Percentiles rank a stretch among this genome's conserved stretches.
phyloP scores from a whole-genome alignment of 1,284 basidiomycete genomes.

The Blastosporella zonata region DNA sequence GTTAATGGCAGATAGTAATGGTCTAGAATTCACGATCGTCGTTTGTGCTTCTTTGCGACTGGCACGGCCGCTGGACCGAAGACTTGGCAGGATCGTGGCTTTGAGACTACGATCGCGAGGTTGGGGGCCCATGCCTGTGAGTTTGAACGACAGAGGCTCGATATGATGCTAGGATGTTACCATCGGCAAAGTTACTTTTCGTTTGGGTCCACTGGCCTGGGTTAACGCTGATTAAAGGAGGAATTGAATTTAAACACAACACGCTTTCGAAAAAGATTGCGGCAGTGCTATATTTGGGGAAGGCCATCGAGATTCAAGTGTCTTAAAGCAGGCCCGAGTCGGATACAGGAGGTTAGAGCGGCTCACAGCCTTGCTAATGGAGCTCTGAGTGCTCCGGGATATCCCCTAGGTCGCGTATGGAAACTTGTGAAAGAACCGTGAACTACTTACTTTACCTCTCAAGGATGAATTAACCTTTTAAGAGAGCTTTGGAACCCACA shows the following conservation, averaged over 20 bases:
- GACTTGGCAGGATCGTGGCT: neutral
- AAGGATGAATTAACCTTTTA: neutral
- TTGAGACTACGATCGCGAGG: neutral
- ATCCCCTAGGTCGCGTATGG: too few species aligned
- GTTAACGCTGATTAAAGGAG: neutral
- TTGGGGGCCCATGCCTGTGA: neutral
- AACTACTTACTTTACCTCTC: neutral
- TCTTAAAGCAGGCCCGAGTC: too few species aligned
- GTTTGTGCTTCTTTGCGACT: slow-evolving; percentile 13
- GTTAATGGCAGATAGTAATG: neutral
- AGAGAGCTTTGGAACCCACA: neutral
- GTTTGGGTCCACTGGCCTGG: neutral
- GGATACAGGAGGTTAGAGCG: too few species aligned
- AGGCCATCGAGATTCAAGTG: too few species aligned
- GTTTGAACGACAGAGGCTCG: slow-evolving; percentile 5
- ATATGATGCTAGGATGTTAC: neutral
- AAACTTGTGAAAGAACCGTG: neutral
- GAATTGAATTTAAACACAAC: too few species aligned
- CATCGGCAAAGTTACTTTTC: neutral
- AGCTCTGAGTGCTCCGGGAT: too few species aligned
- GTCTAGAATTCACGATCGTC: slow-evolving; percentile 3
- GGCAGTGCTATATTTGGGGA: too few species aligned
- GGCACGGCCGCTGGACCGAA: neutral
- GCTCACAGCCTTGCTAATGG: too few species aligned
- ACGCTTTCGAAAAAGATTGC: too few species aligned